These are phyloP conservation scores for Saccharomycodes ludwigii DNA, from an alignment of 805 yeast genomes.

Conservation along the genomic window DNA sequence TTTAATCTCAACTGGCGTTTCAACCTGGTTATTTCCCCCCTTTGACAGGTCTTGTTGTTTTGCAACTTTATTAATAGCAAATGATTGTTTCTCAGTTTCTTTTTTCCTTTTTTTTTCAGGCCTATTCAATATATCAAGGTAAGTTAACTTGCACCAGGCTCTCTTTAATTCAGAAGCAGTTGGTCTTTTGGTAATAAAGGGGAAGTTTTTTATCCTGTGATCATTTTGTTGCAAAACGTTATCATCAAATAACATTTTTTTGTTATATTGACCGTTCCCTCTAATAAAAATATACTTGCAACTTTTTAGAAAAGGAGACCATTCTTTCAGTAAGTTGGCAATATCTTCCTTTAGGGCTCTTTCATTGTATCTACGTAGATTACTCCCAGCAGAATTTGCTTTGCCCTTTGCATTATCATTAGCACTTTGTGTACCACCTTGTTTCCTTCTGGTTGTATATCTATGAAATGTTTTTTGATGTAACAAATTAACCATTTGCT, in stretches of 20 bases:
- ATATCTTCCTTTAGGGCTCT: constrained; percentile 70
- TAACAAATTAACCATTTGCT: constrained; percentile 52
- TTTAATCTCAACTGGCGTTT: constrained; percentile 28
- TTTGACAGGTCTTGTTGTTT: constrained; percentile 4
- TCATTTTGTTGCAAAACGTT: constrained; percentile 43
- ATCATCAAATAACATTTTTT: constrained; percentile 49
- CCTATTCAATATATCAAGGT: constrained; percentile 38
- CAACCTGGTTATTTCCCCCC: constrained; percentile 7
- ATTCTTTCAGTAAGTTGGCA: constrained; percentile 47
- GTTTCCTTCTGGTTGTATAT: constrained; percentile 91
- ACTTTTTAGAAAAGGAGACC: constrained; percentile 48
- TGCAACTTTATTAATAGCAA: constrained; percentile 2
- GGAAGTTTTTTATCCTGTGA: constrained; percentile 53
- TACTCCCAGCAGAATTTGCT: constrained; percentile 93
- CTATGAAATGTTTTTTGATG: constrained; percentile 84
- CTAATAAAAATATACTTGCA: constrained; percentile 68
- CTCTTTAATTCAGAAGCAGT: constrained; percentile 67
- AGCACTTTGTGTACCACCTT: constrained; percentile 94
- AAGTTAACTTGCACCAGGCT: constrained; percentile 73
- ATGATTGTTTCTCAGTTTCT: constrained; percentile 11
- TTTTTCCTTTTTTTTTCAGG: constrained; percentile 33
- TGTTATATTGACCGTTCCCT: constrained; percentile 64
- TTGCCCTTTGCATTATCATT: constrained; percentile 87
- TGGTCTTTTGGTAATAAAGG: constrained; percentile 85
- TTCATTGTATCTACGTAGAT: constrained; percentile 81